These are phyloP conservation scores for Paecilomyces sp. DNA, from an alignment of 2,329 filamentous ascomycete genomes.

Conservation along the genomic window DNA sequence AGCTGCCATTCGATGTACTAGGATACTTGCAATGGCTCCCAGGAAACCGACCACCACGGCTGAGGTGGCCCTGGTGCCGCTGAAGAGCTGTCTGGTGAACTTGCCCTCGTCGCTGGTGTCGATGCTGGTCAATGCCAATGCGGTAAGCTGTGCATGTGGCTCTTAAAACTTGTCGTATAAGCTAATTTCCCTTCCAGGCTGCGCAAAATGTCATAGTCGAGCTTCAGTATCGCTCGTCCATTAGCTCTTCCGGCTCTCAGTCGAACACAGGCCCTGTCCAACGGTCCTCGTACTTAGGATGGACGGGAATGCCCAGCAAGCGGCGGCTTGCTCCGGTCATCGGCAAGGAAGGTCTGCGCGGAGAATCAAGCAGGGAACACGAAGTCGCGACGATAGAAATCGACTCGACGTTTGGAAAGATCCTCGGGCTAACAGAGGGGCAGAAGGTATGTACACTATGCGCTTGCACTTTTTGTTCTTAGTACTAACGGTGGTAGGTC, in stretches of 20 bases:
- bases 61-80: constrained; percentile 75
- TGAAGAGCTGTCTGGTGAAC: constrained; percentile 94
- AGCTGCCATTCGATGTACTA: not conserved
- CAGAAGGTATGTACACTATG: constrained; percentile 60
- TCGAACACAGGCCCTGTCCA: constrained; percentile 44
- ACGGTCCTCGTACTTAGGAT: constrained; percentile 79
- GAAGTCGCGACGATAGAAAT: constrained; percentile 75
- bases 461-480: constrained; percentile 7
- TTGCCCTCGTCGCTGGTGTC: constrained; percentile 78
- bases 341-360: constrained; percentile 63
- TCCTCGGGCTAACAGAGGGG: constrained; percentile 71
- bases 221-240: constrained; percentile 62
- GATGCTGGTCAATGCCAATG: constrained; percentile 80
- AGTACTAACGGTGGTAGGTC: constrained; percentile 34
- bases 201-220: constrained; percentile 96
- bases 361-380: constrained; percentile 59
- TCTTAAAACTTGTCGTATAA: constrained; percentile 4
- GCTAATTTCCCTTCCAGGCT: constrained; percentile 48
- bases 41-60: constrained; percentile 59
- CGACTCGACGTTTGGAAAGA: constrained; percentile 73
- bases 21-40: constrained; percentile 31
- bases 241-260: constrained; percentile 20
- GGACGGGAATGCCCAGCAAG: constrained; percentile 97
- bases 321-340: constrained; percentile 67
- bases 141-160: constrained; percentile 50